Evolutionary conservation across 2,329 filamentous ascomycete species (phyloP).

Genomic region (Fusarium pseudograminearum): DNA sequence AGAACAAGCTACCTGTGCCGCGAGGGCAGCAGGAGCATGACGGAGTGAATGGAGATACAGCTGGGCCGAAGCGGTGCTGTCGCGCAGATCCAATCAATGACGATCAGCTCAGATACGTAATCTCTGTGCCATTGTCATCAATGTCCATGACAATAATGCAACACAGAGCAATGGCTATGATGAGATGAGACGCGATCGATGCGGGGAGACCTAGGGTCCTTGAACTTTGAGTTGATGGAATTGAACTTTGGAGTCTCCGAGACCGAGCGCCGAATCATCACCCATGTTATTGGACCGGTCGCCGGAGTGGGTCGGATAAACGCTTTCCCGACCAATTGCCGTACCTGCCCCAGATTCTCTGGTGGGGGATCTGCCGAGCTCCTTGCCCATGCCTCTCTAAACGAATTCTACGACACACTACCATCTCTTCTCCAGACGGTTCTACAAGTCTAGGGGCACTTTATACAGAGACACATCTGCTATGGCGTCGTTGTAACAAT

Average conservation of each 20-base stretch:
- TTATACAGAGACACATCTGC: neutral
- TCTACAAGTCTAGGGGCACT: neutral
- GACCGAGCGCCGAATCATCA: conserved; percentile 22
- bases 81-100: conserved; percentile 40
- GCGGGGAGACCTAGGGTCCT: conserved; percentile 48
- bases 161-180: conserved; percentile 13
- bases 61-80: conserved; percentile 2
- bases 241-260: conserved; percentile 33
- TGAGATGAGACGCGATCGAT: conserved; percentile 29
- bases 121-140: conserved; percentile 33
- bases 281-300: conserved; percentile 31
- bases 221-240: conserved; percentile 34
- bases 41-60: conserved; percentile 20
- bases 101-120: conserved; percentile 27
- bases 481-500: conserved; percentile 35
- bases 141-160: conserved; percentile 25
- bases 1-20: conserved; percentile 41
- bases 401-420: conserved; percentile 15
- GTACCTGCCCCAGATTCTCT: conserved; percentile 16
- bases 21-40: conserved; percentile 43
- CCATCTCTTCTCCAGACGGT: neutral
- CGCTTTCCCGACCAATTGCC: conserved; percentile 42
- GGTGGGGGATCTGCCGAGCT: conserved; percentile 36
- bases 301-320: conserved; percentile 41
- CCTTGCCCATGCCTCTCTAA: conserved; percentile 9